These are phyloP conservation scores for Hortaea werneckii DNA, from an alignment of 2,329 filamentous ascomycete species.

Conservation along the genomic window DNA sequence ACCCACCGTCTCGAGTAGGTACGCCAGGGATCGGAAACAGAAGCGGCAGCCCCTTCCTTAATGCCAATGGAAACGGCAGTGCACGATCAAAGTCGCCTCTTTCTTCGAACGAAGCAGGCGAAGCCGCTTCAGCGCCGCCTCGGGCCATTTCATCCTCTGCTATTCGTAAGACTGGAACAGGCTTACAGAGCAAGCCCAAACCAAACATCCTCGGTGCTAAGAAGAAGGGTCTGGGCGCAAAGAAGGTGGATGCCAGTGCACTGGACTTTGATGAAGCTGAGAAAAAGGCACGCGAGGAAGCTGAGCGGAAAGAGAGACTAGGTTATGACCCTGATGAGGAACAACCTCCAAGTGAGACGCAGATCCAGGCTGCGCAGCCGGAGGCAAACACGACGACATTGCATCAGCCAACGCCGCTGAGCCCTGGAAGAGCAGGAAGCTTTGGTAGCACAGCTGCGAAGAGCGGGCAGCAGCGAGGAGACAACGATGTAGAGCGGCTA, in stretches of 20 bases:
- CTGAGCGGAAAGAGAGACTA: conserved; percentile 86
- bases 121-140: conserved; percentile 47
- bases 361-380: conserved; percentile 37
- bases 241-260: conserved; percentile 69
- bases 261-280: conserved; percentile 96
- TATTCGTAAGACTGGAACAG: conserved; percentile 59
- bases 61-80: conserved; percentile 50
- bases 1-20: conserved; percentile 78
- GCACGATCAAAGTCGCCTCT: conserved; percentile 79
- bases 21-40: conserved; percentile 70
- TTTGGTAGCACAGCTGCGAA: conserved; percentile 48
- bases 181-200: conserved; percentile 57
- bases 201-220: conserved; percentile 59
- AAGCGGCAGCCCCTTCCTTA: conserved; percentile 83
- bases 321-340: conserved; percentile 93
- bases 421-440: conserved; percentile 47
- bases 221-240: conserved; percentile 42
- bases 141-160: conserved; percentile 68
- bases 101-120: conserved; percentile 42
- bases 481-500: conserved; percentile 74
- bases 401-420: conserved; percentile 66
- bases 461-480: conserved; percentile 32
- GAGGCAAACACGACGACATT: conserved; percentile 46
- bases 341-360: conserved; percentile 38
- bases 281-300: conserved; percentile 94